Conservation (phyloP, 306 rosid species). For the Quillaja saponaria region DNA sequence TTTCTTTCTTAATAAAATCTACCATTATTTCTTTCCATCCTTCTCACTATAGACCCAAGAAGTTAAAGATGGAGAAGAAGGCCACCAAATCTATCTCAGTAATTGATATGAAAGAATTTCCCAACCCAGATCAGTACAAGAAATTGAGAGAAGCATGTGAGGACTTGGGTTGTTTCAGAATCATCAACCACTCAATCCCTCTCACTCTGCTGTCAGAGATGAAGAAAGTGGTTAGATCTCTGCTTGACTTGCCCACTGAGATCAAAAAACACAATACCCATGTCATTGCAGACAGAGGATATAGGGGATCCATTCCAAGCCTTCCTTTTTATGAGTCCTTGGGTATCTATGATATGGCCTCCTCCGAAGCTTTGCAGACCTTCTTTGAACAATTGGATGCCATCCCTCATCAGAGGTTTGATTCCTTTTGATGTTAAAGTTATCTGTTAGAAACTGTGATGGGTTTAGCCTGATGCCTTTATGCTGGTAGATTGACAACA, state of each 20-base stretch:
- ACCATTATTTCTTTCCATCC: too few species aligned
- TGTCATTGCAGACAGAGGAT: constrained; percentile 49
- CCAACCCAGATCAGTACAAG: constrained; percentile 21
- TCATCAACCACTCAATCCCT: constrained; percentile 50
- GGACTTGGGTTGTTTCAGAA: constrained; percentile 63
- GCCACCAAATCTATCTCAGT: constrained; percentile 27
- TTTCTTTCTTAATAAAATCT: too few species aligned
- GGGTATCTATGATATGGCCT: constrained; percentile 50
- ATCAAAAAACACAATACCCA: constrained; percentile 52
- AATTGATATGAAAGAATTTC: constrained; percentile 45
- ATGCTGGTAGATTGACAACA: too few species aligned
- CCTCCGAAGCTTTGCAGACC: constrained; percentile 34
- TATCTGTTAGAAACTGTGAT: too few species aligned
- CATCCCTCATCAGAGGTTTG: constrained; percentile 47
- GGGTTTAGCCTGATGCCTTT: too few species aligned
- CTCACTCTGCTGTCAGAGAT: constrained; percentile 47
- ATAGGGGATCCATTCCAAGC: constrained; percentile 36
- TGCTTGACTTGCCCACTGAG: constrained; percentile 59
- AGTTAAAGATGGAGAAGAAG: neutral
- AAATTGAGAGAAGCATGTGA: constrained; percentile 62
- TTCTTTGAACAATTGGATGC: constrained; percentile 53
- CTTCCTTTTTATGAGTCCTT: constrained; percentile 58
- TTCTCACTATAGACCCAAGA: too few species aligned
- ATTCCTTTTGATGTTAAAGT: too few species aligned
- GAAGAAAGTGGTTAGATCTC: constrained; percentile 39